Evolutionary conservation across 2,329 filamentous ascomycete species (phyloP), one percentile per base, ranked within the genome.

Genomic region (Hawksworthiomyces lignivorus): DNA sequence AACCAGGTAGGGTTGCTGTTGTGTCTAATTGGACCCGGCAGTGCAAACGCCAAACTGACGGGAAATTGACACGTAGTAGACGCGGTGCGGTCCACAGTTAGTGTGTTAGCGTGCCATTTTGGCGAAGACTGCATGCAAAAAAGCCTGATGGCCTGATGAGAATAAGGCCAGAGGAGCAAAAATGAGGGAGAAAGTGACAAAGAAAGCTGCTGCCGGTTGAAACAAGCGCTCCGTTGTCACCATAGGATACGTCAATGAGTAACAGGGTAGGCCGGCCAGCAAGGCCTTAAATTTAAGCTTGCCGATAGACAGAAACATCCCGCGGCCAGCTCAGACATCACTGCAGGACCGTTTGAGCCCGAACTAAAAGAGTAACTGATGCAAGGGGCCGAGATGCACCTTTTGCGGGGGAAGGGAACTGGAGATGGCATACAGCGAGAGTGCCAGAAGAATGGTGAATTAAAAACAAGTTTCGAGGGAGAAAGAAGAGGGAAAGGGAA

Each of bases 1-100:
- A n/a, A n/a, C n/a, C n/a, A n/a, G n/a, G n/a, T n/a, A 36, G 39
- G 42, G 44, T 30, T 26, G 39, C 22, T 19, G 20, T 36, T 8
- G 34, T 24, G n/a, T n/a, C 38, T 39, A 15, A 47, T 45, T 46
- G 44, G 44, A 43, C 35, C 17, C 22, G 12, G 29, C 39, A 11
- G 19, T 28, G 29, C 36, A 44, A 41, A 50, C 50, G 41, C 50
- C 51, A 52, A 52, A 50, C 18, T 48, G 47, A 52, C 51, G 44
- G 48, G 48, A 53, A 50, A 50, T 20, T 42, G 41, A 53, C 51
- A 50, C 51, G 51, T 50, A 43, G 47, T 36, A 26, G 49, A 49
- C 51, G 48, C 49, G 49, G 28, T 40, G 37, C 29, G 36, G 40
- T 41, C 22, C 32, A 26, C 15, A n/a, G 20, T 29, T 19, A n/a